Evolutionary conservation across 192 early-diverging fungal species (phyloP), one percentile per base, ranked within the genome.

Genomic region (Linnemannia schmuckeri): DNA sequence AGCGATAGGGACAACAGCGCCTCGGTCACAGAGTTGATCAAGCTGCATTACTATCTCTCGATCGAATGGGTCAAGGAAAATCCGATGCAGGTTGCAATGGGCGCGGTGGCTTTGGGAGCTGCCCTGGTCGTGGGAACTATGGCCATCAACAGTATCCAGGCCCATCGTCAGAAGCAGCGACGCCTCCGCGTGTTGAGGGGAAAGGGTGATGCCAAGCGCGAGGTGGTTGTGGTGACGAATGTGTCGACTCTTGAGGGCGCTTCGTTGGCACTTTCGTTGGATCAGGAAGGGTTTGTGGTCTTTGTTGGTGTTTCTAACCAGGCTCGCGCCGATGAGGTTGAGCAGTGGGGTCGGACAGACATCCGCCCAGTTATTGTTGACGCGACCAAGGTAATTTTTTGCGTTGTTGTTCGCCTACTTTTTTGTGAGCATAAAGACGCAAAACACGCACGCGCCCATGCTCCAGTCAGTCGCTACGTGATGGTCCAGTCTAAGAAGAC

Each of bases 221-320:
- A 85, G 55, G 70, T 76, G 4, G 37, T 85, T 15, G 83, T 85
- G 2, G 61, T 85, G 24, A 79, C 74, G 7, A 76, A 80, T 61
- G 54, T 80, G 30, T 63, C 71, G 9, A 85, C 83, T 6, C 30
- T 85, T 13, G 83, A 85, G 24, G 83, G 83, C 2, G 44, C 72
- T 0, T 68, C 74, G 6, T 46, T 85, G 69, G 68, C 83, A 12
- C 54, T 85, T 52, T 80, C 83, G 55, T 61, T 85, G 52, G 81
- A 88, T 3, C 72, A 88, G 40, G 63, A 88, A 49, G 86, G 86
- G 0, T 88, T 88, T 15, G 27, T 88, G 7, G 81, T 88, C 49
- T 88, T 88, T 83, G 87, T 72, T 1, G 80, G 77, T 40, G 87
- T 88, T 8, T 66, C 87, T 3, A 79, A 72, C 35, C 69, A 79